Percentiles rank a stretch among this genome's conserved stretches.
Evolutionary conservation across 1,139 yeast species (phyloP).

Genomic region (Candida glucosophila): DNA sequence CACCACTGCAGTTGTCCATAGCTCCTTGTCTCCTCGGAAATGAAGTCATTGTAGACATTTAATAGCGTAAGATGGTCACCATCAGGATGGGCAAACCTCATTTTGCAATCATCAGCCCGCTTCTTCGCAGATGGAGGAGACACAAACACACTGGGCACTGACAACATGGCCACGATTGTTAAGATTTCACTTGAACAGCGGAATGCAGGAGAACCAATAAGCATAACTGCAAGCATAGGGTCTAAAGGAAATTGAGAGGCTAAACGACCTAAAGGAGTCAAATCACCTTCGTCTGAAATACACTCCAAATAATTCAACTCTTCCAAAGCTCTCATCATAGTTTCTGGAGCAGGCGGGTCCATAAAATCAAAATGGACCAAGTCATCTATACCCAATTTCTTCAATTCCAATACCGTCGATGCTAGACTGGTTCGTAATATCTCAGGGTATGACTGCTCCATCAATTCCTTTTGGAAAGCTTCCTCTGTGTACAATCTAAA

Average conservation of each 20-base stretch:
- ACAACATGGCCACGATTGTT: conserved; percentile 80
- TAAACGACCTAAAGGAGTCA: conserved; percentile 80
- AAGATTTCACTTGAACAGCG: conserved; percentile 83
- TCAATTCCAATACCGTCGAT: conserved; percentile 84
- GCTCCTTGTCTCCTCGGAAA: conserved; percentile 57
- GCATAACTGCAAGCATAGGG: conserved; percentile 90
- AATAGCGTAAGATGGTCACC: conserved; percentile 92
- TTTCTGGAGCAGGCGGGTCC: conserved; percentile 99
- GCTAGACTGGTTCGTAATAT: conserved; percentile 85
- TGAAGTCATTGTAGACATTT: conserved; percentile 82
- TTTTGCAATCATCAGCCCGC: conserved; percentile 88
- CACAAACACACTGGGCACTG: conserved; percentile 91
- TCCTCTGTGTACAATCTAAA: conserved; percentile 94
- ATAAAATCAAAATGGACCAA: conserved; percentile 95
- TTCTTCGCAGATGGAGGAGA: conserved; percentile 86
- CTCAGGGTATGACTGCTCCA: conserved; percentile 94
- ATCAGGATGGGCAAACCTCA: conserved; percentile 82
- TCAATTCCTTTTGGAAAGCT: conserved; percentile 87
- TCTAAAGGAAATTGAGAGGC: conserved; percentile 94
- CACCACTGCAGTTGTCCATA: conserved; percentile 76
- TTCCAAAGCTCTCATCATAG: conserved; percentile 98
- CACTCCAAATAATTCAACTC: conserved; percentile 87
- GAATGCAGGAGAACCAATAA: conserved; percentile 79
- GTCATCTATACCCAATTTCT: conserved; percentile 91
- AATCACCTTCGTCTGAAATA: conserved; percentile 83